Conservation (phyloP, 192 early-diverging fungal genomes). For the Helicostylum pulchrum region DNA sequence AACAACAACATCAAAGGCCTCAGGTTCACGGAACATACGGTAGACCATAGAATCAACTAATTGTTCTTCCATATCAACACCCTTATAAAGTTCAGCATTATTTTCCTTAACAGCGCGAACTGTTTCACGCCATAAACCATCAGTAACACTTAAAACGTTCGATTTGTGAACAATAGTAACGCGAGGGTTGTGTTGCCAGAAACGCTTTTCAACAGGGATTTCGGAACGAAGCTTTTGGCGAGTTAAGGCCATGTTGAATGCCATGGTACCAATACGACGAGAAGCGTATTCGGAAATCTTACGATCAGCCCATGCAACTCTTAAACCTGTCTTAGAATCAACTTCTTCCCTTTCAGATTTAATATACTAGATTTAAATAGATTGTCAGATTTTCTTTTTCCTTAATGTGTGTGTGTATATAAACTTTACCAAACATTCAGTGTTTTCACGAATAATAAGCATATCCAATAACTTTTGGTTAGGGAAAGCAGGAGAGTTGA, state of each 20-base stretch:
- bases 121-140: constrained; percentile 96
- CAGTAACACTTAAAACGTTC: constrained; percentile 90
- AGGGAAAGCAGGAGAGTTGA: constrained; percentile 43
- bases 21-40: constrained; percentile 96
- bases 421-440: constrained; percentile 89
- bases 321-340: constrained; percentile 58
- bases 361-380: constrained; percentile 61
- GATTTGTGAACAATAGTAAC: constrained; percentile 98
- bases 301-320: constrained; percentile 82
- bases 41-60: constrained; percentile 99
- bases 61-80: constrained; percentile 89
- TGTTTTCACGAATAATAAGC: constrained; percentile 97
- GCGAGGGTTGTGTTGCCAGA: constrained; percentile 55
- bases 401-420: not conserved
- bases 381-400: not conserved
- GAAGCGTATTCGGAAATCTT: constrained; percentile 90
- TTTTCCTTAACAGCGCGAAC: constrained; percentile 70
- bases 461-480: constrained; percentile 82
- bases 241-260: constrained; percentile 88
- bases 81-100: constrained; percentile 52
- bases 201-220: constrained; percentile 48
- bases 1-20: constrained; percentile 94
- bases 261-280: constrained; percentile 82
- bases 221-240: constrained; percentile 68
- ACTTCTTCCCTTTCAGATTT: constrained; percentile 72